A percentile compares a stretch with the other conserved stretches of the same genome.
Conservation (phyloP, 108 stramenopile species). For the Nitzschia sp. region DNA sequence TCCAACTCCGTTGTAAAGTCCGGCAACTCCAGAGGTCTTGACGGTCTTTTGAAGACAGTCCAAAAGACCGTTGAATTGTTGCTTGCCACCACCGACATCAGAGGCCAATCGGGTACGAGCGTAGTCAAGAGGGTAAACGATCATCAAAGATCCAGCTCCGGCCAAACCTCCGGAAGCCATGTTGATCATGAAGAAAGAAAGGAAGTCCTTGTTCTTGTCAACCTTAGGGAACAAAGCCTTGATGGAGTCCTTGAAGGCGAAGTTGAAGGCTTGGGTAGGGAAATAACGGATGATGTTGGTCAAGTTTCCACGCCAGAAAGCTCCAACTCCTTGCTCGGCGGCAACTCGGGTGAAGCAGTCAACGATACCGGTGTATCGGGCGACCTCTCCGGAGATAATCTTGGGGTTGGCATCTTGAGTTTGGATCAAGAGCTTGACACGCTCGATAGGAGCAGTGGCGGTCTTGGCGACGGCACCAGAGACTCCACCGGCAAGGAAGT, state of each 20-base stretch:
- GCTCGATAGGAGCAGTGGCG: constrained; percentile 97
- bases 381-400: constrained; percentile 92
- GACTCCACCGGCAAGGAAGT: constrained; percentile 91
- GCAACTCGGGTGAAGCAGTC: constrained; percentile 96
- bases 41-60: constrained; percentile 97
- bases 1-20: constrained; percentile 98
- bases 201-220: constrained; percentile 94
- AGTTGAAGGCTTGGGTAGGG: constrained; percentile 99
- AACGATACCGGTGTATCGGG: constrained; percentile 94
- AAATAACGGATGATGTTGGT: constrained; percentile 99
- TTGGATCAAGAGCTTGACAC: constrained; percentile 98
- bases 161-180: constrained; percentile 97
- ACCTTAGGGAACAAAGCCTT: constrained; percentile 96
- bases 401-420: constrained; percentile 97
- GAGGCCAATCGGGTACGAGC: constrained; percentile 98
- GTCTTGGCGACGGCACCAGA: constrained; percentile 96
- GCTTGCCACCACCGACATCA: constrained; percentile 93
- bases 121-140: constrained; percentile 99
- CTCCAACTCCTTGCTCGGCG: constrained; percentile 86
- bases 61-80: constrained; percentile 94
- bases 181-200: constrained; percentile 95
- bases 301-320: constrained; percentile 98
- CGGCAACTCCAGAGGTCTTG: constrained; percentile 77
- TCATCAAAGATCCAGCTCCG: constrained; percentile 93
- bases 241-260: constrained; percentile 98